Base-by-base conservation (phyloP, 1,284 basidiomycete genomes). In the Ceratobasidium sp. region DNA sequence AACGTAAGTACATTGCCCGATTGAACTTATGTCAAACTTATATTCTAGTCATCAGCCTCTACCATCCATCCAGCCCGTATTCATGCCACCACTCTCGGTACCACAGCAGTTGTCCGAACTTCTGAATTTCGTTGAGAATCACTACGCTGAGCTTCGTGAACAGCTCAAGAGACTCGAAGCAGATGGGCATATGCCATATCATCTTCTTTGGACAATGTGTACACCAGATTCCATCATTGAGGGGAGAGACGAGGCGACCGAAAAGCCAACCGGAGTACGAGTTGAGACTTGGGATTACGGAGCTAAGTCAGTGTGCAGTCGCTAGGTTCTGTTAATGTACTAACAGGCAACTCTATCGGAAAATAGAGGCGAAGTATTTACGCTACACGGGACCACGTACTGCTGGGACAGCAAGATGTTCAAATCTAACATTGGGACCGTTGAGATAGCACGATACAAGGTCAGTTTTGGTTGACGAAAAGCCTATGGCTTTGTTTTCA, bases 201-300 rank as follows among this genome's bases (percentile, higher is more conserved):
- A 67, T 20, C 46, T 67, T 4, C 17, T 67, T 13, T 67, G 65
- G 65, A 67, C 46, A 17, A 67, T 50, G 65, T 67, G 65, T 26
- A 52, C 26, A 1, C 65, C 65, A 6, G 65, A 33, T 20, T 38
- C 65, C 42, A 52, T 67, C 23, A 50, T 67, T 15, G 46, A 67
- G 23, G 46, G 65, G 3, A 48, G 26, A 52, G 65, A 67, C 46
- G 28, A 48, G 20, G 65, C 48, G n/a, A 67, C 65, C 15, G 65
- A 52, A 3, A 67, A 67, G 26, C 65, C 65, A 17, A 67, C 48
- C 17, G 65, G 65, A 38, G 33, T 67, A 2, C 65, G 65, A 17
- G 65, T 67, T 44, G 65, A 67, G 26, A 52, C 65, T 17, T 67
- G 65, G 65, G 48, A 48, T 42, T 67, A 67, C 26, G 65, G 65